Conservation (phyloP, 2,329 filamentous ascomycete genomes). For the Penicillium expansum region DNA sequence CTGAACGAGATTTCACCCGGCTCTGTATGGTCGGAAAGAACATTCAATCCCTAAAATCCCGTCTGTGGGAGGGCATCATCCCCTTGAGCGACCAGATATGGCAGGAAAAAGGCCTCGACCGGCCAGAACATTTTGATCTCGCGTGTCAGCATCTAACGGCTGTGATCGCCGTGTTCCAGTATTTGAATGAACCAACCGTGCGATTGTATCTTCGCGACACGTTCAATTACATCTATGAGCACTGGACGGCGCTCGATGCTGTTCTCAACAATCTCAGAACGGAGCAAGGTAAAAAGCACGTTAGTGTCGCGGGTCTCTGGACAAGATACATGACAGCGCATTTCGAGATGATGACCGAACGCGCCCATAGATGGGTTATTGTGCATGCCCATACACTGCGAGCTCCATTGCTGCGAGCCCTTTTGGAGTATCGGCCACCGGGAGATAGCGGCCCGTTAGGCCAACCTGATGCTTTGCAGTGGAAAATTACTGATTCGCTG, state of each 20-base stretch:
- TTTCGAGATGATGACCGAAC: conserved; percentile 23
- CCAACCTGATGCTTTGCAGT: conserved; percentile 13
- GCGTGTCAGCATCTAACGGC: conserved; percentile 24
- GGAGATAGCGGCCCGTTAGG: background rate
- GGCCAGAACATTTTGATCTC: conserved; percentile 19
- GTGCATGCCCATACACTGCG: conserved; percentile 15
- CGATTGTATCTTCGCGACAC: conserved; percentile 19
- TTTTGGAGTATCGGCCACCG: conserved; percentile 5
- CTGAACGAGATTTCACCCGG: conserved; percentile 9
- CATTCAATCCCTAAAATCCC: conserved; percentile 24
- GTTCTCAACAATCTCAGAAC: conserved; percentile 17
- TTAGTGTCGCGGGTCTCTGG: conserved; percentile 23
- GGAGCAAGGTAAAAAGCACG: background rate
- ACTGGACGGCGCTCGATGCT: conserved; percentile 15
- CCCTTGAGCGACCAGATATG: conserved; percentile 27
- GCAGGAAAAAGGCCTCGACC: conserved; percentile 22
- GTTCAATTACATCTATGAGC: conserved; percentile 24
- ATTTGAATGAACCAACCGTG: conserved; percentile 20
- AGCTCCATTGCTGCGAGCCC: conserved; percentile 10
- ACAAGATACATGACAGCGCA: conserved; percentile 21
- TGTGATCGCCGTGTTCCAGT: conserved; percentile 25
- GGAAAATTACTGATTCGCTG: conserved; percentile 14
- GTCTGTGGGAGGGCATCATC: conserved; percentile 27
- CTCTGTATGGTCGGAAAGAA: conserved; percentile 24
- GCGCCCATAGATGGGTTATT: conserved; percentile 26